Conservation (phyloP, 2,329 filamentous ascomycete genomes). For the Penicillium sp. region DNA sequence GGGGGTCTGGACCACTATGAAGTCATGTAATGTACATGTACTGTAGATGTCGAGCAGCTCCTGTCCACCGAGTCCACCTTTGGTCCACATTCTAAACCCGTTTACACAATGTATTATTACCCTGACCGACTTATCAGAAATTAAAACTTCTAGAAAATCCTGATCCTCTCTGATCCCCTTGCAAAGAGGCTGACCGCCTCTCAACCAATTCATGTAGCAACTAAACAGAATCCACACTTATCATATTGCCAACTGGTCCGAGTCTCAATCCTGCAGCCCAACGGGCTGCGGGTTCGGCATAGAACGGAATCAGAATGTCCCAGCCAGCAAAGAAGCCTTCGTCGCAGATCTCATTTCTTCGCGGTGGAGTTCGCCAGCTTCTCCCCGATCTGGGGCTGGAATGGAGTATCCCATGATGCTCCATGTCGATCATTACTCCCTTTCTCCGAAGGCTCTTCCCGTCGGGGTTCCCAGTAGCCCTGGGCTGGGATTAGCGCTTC, state of each 20-base stretch:
- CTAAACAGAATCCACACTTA: constrained; percentile 3
- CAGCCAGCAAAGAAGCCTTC: constrained; percentile 6
- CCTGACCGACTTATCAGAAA: neutral
- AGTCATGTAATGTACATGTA: neutral
- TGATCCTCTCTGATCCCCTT: neutral
- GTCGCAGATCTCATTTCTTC: constrained; percentile 16
- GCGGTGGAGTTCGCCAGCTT: constrained; percentile 18
- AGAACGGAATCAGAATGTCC: constrained; percentile 5
- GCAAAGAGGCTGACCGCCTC: constrained; percentile 19
- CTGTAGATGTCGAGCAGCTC: no score
- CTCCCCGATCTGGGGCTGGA: constrained; percentile 14
- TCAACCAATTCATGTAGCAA: constrained; percentile 18
- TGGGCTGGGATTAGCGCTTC: constrained; percentile 14
- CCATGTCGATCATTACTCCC: constrained; percentile 18
- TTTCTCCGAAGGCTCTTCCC: constrained; percentile 14
- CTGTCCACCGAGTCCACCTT: no score
- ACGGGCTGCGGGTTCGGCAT: constrained; percentile 20
- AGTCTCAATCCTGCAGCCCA: constrained; percentile 11
- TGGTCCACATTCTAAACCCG: no score
- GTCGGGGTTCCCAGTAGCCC: constrained; percentile 17
- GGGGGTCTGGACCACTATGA: neutral
- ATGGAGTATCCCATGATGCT: constrained; percentile 7
- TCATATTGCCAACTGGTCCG: constrained; percentile 17
- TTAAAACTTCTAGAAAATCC: neutral
- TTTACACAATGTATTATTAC: neutral